Evolutionary conservation across 2,329 filamentous ascomycete genomes (phyloP), one percentile per base, ranked within the genome.

Genomic region (Drechslera avenae): DNA sequence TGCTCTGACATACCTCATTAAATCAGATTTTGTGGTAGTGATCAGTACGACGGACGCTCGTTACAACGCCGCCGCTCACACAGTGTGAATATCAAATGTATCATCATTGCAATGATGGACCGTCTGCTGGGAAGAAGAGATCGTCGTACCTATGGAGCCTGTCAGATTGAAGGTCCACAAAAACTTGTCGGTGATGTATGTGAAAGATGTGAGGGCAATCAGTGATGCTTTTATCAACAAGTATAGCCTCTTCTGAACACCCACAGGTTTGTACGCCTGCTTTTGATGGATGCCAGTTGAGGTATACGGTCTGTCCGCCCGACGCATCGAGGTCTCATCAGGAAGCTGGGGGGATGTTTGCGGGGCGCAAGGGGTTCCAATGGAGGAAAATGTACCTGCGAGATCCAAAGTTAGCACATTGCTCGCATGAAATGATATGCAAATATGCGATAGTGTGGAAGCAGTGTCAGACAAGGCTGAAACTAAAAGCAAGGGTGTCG

Each of bases 141-240:
- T 44, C 55, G 50, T 34, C 63, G 51, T 68, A 67, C 75, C 75
- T 74, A 46, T 46, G 44, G 61, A 66, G 60, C 37, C 48, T 55
- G 53, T 61, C 43, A 63, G 52, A 53, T 36, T 37, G 8, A 35
- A 17, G 56, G 57, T 39, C 35, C 36, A 30, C 44, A 33, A 35
- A 51, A 18, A 5, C 18, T 36, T 52, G 31, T 40, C 26, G 31
- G 30, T 28, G 45, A 43, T 32, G 33, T 34, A 41, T 37, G 37
- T 31, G 35, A 50, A 44, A 48, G 23, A 32, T 45, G 36, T 56
- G 19, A 53, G 52, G 66, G 60, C 63, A 64, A 78, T 86, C 83
- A 86, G 83, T 83, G 81, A 86, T 84, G 83, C 85, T 75, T 79
- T 85, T 85, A 80, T 86, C 83, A 86, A 86, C 83, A 86, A 85